Percentiles rank a stretch among this genome's conserved stretches.
These are phyloP conservation scores for Blastobotrys malaysiensis DNA, from an alignment of 1,139 yeast genomes.

Conservation along the genomic window DNA sequence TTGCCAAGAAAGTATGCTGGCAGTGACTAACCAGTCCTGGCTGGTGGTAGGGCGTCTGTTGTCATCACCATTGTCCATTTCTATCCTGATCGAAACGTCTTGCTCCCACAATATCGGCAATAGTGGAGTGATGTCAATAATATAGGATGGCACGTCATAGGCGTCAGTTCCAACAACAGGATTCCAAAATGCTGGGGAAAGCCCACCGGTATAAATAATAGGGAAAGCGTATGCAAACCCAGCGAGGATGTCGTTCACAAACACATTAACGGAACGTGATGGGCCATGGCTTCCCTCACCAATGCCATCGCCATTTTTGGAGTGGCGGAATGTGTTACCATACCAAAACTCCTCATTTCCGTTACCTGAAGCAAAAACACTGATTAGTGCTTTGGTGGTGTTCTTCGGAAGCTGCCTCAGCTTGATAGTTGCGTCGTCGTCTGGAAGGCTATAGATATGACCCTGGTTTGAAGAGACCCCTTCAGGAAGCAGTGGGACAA, in stretches of 20 bases:
- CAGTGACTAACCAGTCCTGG: conserved; percentile 64
- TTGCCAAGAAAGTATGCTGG: conserved; percentile 63
- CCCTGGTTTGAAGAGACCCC: conserved; percentile 1
- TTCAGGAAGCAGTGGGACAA: conserved; percentile 3
- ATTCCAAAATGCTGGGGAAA: conserved; percentile 72
- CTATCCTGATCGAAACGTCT: conserved; percentile 24
- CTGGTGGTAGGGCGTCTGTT: conserved; percentile 37
- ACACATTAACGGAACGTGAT: conserved; percentile 33
- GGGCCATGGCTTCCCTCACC: conserved; percentile 52
- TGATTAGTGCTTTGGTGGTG: conserved; percentile 53
- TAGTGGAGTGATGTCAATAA: conserved; percentile 61
- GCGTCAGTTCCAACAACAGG: conserved; percentile 71
- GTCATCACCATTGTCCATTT: conserved; percentile 50
- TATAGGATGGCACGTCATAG: conserved; percentile 62
- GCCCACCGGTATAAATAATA: conserved; percentile 70
- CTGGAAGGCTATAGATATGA: conserved; percentile 20
- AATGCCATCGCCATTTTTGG: conserved; percentile 28
- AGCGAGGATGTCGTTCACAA: conserved; percentile 30
- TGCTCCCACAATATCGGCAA: conserved; percentile 56
- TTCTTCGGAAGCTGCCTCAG: conserved; percentile 43
- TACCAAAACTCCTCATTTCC: conserved; percentile 85
- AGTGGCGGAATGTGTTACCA: conserved; percentile 52
- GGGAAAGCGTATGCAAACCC: conserved; percentile 38
- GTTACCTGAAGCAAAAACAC: conserved; percentile 68
- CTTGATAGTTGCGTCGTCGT: conserved; percentile 26